These are phyloP conservation scores for Cutaneotrichosporon cavernicola DNA, from an alignment of 1,284 basidiomycete genomes.

Conservation along the genomic window DNA sequence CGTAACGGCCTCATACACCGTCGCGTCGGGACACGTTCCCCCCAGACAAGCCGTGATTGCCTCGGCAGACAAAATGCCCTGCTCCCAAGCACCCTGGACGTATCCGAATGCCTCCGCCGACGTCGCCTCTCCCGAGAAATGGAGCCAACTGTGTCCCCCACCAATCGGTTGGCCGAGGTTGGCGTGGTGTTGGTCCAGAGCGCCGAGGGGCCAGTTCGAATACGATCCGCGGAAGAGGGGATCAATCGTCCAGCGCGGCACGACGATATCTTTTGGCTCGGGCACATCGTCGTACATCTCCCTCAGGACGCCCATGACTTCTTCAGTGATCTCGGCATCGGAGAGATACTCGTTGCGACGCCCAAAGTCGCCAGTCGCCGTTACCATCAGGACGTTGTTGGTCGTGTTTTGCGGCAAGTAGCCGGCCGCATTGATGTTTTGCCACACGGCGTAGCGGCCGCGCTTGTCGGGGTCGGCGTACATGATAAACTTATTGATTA, in stretches of 20 bases:
- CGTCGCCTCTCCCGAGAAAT: conserved; percentile 28
- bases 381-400: conserved; percentile 60
- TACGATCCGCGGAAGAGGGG: conserved; percentile 65
- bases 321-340: conserved; percentile 57
- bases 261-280: conserved; percentile 59
- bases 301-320: conserved; percentile 60
- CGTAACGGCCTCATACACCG: conserved; percentile 15
- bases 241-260: conserved; percentile 61
- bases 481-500: conserved; percentile 58
- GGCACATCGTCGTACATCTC: conserved; percentile 63
- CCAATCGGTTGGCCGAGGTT: conserved; percentile 28
- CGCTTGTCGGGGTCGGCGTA: conserved; percentile 63
- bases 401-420: conserved; percentile 59
- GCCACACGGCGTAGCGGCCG: conserved; percentile 69
- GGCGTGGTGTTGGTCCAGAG: conserved; percentile 29
- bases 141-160: conserved; percentile 15
- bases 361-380: conserved; percentile 58
- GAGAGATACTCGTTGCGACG: conserved; percentile 62
- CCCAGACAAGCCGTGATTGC: conserved; percentile 14
- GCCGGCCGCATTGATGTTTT: conserved; percentile 62
- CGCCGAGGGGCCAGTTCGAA: conserved; percentile 63
- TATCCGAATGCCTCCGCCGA: conserved; percentile 23
- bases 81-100: conserved; percentile 29
- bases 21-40: conserved; percentile 2
- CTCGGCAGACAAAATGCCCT: conserved; percentile 17